Evolutionary conservation across 2,329 filamentous ascomycete genomes (phyloP).

Genomic region (Fusarium paranaense): DNA sequence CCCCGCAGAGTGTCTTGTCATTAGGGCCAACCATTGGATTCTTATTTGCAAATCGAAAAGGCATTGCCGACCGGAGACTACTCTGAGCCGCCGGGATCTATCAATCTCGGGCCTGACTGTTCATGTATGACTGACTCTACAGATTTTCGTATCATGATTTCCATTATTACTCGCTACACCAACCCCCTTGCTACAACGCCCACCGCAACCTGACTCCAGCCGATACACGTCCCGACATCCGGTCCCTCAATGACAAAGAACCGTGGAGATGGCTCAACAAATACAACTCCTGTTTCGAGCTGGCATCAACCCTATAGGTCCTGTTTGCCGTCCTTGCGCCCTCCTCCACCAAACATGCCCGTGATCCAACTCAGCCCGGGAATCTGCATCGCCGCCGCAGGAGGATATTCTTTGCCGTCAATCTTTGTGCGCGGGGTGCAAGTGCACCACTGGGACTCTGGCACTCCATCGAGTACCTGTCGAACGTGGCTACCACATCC

Average conservation of each 20-base stretch:
- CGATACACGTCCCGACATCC: not conserved
- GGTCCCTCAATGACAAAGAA: not conserved
- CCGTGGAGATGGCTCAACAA: not conserved
- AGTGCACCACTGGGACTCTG: conserved; percentile 61
- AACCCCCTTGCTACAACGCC: not conserved
- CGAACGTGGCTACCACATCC: conserved; percentile 62
- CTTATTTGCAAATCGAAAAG: conserved; percentile 22
- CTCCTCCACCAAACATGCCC: conserved; percentile 38
- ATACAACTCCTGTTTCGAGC: not conserved
- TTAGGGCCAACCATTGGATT: conserved; percentile 14
- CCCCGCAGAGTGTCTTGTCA: not conserved
- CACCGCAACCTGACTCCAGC: not conserved
- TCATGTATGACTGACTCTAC: not conserved
- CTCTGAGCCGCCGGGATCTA: not conserved
- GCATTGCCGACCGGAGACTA: not conserved
- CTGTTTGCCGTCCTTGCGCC: conserved; percentile 27
- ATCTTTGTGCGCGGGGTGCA: conserved; percentile 59
- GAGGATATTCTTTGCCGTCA: conserved; percentile 59
- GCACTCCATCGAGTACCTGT: conserved; percentile 56
- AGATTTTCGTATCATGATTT: conserved; percentile 13
- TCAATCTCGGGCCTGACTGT: not conserved
- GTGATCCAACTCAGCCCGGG: conserved; percentile 55
- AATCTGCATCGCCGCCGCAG: conserved; percentile 53
- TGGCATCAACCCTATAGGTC: conserved; percentile 25
- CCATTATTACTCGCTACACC: not conserved